Evolutionary conservation across 2,329 filamentous ascomycete genomes (phyloP).

Genomic region (Cylindrodendrum hubeiense): DNA sequence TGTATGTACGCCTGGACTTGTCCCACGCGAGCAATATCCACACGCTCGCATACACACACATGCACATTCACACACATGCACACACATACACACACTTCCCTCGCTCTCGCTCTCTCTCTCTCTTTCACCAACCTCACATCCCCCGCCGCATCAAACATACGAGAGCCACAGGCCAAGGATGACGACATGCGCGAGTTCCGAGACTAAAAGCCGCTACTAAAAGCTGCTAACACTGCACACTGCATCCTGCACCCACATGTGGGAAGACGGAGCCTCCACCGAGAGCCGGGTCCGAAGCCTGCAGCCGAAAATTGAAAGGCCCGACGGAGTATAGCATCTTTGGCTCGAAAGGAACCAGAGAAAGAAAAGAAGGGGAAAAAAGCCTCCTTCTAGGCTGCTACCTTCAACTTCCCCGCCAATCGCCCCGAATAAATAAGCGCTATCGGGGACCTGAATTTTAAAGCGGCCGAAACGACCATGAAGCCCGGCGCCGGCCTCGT

Average conservation of each 20-base stretch:
- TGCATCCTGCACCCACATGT: not conserved
- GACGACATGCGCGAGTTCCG: not conserved
- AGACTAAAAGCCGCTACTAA: too few species aligned
- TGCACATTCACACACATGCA: too few species aligned
- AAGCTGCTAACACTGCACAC: too few species aligned
- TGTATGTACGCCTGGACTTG: not conserved
- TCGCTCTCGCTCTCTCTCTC: too few species aligned
- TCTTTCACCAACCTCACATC: not conserved
- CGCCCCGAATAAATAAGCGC: slow-evolving; percentile 15
- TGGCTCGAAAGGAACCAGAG: too few species aligned
- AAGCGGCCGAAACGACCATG: not conserved
- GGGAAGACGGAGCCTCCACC: not conserved
- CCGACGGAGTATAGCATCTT: too few species aligned
- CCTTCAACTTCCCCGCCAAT: not conserved
- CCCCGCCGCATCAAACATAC: not conserved
- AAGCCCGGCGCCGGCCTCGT: not conserved
- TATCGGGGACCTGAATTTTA: slow-evolving; percentile 7
- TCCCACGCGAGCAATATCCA: not conserved
- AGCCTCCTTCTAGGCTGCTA: not conserved
- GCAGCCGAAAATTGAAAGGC: too few species aligned
- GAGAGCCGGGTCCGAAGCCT: too few species aligned
- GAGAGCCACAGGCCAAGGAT: not conserved
- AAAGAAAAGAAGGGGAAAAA: too few species aligned
- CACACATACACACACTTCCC: too few species aligned
- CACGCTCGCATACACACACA: too few species aligned